Evolutionary conservation across 352 stramenopile genomes (phyloP), one percentile per base, ranked within the genome.

Genomic region (Halophytophthora batemanensis): DNA sequence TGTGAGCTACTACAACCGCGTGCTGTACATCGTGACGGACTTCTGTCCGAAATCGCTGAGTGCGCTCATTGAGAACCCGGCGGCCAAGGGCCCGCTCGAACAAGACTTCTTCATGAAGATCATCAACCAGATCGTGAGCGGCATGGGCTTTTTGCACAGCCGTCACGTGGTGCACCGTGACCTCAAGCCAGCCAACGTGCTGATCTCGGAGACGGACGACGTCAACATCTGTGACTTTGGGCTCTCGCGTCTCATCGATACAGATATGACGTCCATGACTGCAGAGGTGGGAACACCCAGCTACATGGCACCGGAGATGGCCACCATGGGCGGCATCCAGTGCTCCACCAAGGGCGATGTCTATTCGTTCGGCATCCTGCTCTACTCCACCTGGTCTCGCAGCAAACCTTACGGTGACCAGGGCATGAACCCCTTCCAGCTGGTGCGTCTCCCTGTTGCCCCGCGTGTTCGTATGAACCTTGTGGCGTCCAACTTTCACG

Each of bases 161-260:
- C 79, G 83, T 35, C 90, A 77, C 40, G 83, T 93, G 25, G 83
- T 93, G 43, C 83, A 93, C 53, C 75, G 82, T 28, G 92, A 97
- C 48, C 60, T 97, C n/a, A 96, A 98, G 52, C 94, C 94, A 13
- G 88, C 86, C 14, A 98, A 98, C 61, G 86, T 98, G 41, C 76
- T 98, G 21, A 94, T 98, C 49, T 89, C 90, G 38, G 83, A 92
- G 35, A 89, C 72, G 31, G 86, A 95, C 42, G 79, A 96, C 42
- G 70, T 98, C 22, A 98, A 97, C 56, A 90, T 98, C 44, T 97
- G 92, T 52, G 91, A 98, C 66, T 97, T 98, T 71, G 93, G 93
- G 2, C 81, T 98, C 18, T 96, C 83, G 23, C 59, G 83, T 10
- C 67, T 94, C 35, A 92, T 94, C 37, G 83, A 94, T 45, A 79